Percentiles rank a stretch among this genome's conserved stretches.
Evolutionary conservation across 495 filamentous ascomycete genomes (phyloP).

Genomic region (Podospora comata): DNA sequence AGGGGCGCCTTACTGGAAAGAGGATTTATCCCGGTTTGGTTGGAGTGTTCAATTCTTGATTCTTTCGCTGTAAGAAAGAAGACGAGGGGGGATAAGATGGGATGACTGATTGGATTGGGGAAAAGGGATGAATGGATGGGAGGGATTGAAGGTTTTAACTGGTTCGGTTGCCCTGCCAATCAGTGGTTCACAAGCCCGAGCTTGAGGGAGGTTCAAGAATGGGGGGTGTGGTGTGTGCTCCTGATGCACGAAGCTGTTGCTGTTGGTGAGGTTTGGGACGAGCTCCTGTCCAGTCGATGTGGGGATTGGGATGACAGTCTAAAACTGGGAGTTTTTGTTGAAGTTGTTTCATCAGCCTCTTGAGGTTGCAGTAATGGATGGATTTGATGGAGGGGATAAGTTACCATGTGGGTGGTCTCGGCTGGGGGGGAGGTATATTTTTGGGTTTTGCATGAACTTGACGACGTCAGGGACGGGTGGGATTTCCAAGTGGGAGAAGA

Average conservation of each 20-base stretch:
- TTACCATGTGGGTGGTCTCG: background rate
- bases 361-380: background rate
- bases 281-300: conserved; percentile 17
- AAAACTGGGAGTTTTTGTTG: background rate
- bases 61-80: too few relatives aligned
- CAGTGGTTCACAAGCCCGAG: background rate
- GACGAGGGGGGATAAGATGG: background rate
- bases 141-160: background rate
- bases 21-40: background rate
- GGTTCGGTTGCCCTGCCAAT: conserved; percentile 4
- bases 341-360: background rate
- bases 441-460: background rate
- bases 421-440: background rate
- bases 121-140: background rate
- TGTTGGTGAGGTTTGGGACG: background rate
- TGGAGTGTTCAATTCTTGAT: too few relatives aligned
- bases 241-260: background rate
- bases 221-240: background rate
- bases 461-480: background rate
- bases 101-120: background rate
- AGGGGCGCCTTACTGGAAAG: background rate
- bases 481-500: too few relatives aligned
- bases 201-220: too few relatives aligned
- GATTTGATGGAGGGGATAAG: background rate
- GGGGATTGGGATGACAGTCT: conserved; percentile 13